phyloP scores from a whole-genome alignment of 306 rosid genomes.

The Cicer yamashitae region DNA sequence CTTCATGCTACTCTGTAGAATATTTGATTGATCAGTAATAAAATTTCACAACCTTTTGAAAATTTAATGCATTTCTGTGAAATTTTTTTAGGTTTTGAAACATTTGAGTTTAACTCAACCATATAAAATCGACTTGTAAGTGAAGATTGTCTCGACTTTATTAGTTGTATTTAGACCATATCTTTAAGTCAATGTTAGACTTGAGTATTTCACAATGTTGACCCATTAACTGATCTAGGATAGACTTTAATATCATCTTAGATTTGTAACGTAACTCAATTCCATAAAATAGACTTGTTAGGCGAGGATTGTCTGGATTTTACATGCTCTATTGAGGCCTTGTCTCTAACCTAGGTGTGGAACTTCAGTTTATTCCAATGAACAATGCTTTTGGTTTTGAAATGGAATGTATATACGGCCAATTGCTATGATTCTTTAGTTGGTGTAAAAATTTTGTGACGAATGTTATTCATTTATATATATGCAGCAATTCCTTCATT shows the following conservation, averaged over 20 bases:
- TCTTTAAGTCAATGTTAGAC: background rate
- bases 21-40: background rate
- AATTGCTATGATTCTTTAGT: conserved; percentile 13
- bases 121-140: background rate
- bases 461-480: conserved; percentile 20
- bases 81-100: background rate
- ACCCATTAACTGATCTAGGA: background rate
- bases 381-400: background rate
- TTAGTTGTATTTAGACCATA: background rate
- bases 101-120: background rate
- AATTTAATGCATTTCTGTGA: conserved; percentile 17
- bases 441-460: conserved; percentile 15
- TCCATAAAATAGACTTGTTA: background rate
- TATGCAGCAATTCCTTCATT: conserved; percentile 92
- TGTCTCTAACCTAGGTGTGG: too few species aligned
- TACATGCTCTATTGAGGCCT: background rate
- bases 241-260: background rate
- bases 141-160: background rate
- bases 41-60: background rate
- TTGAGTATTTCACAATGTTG: background rate
- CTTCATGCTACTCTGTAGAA: conserved; percentile 9
- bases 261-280: background rate
- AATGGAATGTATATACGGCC: background rate
- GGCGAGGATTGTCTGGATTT: background rate
- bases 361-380: background rate